Evolutionary conservation across 2,329 filamentous ascomycete species (phyloP).

Genomic region (Alternaria sp.): DNA sequence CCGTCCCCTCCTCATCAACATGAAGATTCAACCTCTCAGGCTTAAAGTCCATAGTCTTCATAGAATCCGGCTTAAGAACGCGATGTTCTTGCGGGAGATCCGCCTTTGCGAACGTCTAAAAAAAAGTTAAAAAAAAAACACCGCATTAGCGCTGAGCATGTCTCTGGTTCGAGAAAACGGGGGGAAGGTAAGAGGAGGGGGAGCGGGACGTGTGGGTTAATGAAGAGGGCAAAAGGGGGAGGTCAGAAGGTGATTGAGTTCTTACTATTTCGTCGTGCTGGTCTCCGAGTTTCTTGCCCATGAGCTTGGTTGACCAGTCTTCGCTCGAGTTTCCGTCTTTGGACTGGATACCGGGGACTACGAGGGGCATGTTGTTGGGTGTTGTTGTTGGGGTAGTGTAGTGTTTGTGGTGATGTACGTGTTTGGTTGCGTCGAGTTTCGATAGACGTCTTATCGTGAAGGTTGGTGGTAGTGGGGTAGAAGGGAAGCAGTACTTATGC

Average conservation of each 20-base stretch:
- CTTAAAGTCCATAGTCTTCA: slow-evolving; percentile 59
- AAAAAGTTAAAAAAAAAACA: too few species aligned
- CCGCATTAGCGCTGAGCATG: background rate
- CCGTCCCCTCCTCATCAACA: slow-evolving; percentile 58
- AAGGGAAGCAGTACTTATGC: slow-evolving; percentile 24
- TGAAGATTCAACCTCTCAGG: slow-evolving; percentile 61
- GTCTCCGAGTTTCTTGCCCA: slow-evolving; percentile 63
- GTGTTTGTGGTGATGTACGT: slow-evolving; percentile 2
- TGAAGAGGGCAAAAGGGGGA: too few species aligned
- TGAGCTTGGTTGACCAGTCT: slow-evolving; percentile 59
- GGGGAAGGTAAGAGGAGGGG: background rate
- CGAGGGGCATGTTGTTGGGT: slow-evolving; percentile 58
- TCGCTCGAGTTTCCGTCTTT: slow-evolving; percentile 45
- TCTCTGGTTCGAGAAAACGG: too few species aligned
- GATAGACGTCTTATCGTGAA: background rate
- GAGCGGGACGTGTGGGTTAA: too few species aligned
- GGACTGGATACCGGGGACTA: slow-evolving; percentile 58
- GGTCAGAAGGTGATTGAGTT: too few species aligned
- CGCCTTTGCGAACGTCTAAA: slow-evolving; percentile 60
- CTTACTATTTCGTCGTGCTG: slow-evolving; percentile 54
- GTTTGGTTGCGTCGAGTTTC: background rate
- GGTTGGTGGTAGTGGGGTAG: background rate
- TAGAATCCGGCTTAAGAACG: slow-evolving; percentile 56
- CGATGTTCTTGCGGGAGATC: slow-evolving; percentile 60
- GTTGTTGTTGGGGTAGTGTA: background rate